Conservation (phyloP, 305 asterid genomes). For the Salvia sclarea region DNA sequence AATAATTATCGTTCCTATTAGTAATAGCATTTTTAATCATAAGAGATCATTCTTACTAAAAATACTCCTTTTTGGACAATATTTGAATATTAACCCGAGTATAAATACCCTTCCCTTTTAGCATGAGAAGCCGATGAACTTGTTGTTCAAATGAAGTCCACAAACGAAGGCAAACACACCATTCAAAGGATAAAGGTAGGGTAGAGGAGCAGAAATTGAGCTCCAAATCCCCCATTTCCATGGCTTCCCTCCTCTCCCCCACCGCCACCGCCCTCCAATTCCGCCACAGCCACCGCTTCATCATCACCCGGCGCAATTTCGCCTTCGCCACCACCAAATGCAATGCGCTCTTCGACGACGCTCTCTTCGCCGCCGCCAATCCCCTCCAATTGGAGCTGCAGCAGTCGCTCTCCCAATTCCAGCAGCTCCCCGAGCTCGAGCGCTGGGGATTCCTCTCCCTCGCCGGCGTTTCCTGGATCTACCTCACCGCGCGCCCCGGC, state of each 20-base stretch:
- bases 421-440: conserved; percentile 53
- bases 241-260: conserved; percentile 72
- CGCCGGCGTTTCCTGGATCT: conserved; percentile 71
- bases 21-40: no score
- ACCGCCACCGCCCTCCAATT: conserved; percentile 43
- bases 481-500: conserved; percentile 90
- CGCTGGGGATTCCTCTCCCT: conserved; percentile 45
- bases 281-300: no score
- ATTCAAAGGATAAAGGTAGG: conserved; percentile 45
- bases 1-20: no score
- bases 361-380: conserved; percentile 21
- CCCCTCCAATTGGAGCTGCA: conserved; percentile 44
- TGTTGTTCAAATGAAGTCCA: conserved; percentile 58
- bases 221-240: conserved; percentile 33
- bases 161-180: conserved; percentile 42
- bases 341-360: conserved; percentile 52
- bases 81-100: no score
- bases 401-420: conserved; percentile 42
- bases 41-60: no score
- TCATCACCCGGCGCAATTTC: no score
- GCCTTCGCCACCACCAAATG: conserved; percentile 39
- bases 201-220: conserved; percentile 36
- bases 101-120: no score
- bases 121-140: no score
- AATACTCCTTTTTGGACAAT: no score